These are phyloP conservation scores for Diaporthe australafricana DNA, from an alignment of 2,329 filamentous ascomycete genomes.

Conservation along the genomic window DNA sequence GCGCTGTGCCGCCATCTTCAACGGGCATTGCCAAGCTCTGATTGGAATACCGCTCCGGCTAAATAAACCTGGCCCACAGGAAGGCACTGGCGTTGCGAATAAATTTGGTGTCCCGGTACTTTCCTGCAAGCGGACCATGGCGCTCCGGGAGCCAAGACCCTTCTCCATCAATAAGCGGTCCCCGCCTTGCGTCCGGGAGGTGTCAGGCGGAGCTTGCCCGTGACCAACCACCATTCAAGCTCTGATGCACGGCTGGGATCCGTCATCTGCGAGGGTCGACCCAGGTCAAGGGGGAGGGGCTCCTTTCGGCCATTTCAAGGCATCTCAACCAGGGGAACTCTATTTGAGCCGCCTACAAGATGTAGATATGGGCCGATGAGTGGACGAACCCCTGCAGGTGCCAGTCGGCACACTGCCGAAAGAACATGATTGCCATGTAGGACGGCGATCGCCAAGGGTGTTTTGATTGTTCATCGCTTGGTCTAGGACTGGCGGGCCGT, in stretches of 20 bases:
- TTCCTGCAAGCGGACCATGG: conserved; percentile 4
- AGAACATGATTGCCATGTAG: background rate
- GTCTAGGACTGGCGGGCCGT: conserved; percentile 16
- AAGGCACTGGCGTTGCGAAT: conserved; percentile 10
- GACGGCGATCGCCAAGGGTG: background rate
- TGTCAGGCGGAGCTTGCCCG: background rate
- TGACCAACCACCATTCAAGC: conserved; percentile 18
- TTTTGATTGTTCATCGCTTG: background rate
- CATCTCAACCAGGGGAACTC: background rate
- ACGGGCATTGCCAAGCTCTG: background rate
- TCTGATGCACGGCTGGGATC: conserved; percentile 15
- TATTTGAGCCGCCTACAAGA: conserved; percentile 25
- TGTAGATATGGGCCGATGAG: background rate
- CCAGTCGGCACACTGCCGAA: conserved; percentile 17
- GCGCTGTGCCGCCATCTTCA: conserved; percentile 8
- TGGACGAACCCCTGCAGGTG: conserved; percentile 6
- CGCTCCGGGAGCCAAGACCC: conserved; percentile 27
- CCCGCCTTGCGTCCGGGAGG: background rate
- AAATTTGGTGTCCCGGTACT: conserved; percentile 8
- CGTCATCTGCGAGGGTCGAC: background rate
- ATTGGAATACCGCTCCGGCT: conserved; percentile 2
- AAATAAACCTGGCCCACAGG: conserved; percentile 16
- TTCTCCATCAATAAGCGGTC: conserved; percentile 15
- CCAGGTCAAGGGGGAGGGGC: no score
- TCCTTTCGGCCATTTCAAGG: background rate